Evolutionary conservation across 805 yeast genomes (phyloP).

Genomic region (Metschnikowia gruessii): DNA sequence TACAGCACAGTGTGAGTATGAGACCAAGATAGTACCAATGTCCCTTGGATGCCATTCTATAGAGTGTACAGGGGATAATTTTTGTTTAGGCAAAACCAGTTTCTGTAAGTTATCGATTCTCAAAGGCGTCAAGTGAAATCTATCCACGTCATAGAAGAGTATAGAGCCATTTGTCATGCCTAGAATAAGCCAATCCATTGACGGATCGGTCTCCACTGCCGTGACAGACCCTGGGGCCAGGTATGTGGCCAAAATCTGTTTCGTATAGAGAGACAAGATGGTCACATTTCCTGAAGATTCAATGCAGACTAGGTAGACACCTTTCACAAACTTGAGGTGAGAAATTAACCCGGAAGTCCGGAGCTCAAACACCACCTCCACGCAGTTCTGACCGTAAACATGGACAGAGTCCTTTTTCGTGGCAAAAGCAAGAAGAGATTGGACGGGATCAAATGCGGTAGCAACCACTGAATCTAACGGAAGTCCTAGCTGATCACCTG

Average conservation of each 20-base stretch:
- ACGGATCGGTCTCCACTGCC: slow-evolving; percentile 75
- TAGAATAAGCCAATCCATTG: slow-evolving; percentile 79
- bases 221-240: slow-evolving; percentile 66
- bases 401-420: slow-evolving; percentile 69
- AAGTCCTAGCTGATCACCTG: slow-evolving; percentile 35
- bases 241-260: slow-evolving; percentile 56
- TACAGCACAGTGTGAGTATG: slow-evolving; percentile 68
- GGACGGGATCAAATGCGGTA: slow-evolving; percentile 82
- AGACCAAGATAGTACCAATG: slow-evolving; percentile 69
- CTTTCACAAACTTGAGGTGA: slow-evolving; percentile 66
- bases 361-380: slow-evolving; percentile 61
- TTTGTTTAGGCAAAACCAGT: slow-evolving; percentile 51
- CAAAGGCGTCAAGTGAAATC: slow-evolving; percentile 63
- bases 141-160: slow-evolving; percentile 75
- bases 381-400: slow-evolving; percentile 81
- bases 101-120: slow-evolving; percentile 72
- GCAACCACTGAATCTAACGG: slow-evolving; percentile 61
- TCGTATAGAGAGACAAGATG: slow-evolving; percentile 67
- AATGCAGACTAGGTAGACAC: slow-evolving; percentile 74
- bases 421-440: slow-evolving; percentile 77
- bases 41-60: slow-evolving; percentile 88
- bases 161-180: slow-evolving; percentile 78
- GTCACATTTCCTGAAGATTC: slow-evolving; percentile 59
- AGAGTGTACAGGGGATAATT: slow-evolving; percentile 60
- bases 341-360: slow-evolving; percentile 50